phyloP scores from a whole-genome alignment of 2,329 filamentous ascomycete species.

The Trichoderma gracile region DNA sequence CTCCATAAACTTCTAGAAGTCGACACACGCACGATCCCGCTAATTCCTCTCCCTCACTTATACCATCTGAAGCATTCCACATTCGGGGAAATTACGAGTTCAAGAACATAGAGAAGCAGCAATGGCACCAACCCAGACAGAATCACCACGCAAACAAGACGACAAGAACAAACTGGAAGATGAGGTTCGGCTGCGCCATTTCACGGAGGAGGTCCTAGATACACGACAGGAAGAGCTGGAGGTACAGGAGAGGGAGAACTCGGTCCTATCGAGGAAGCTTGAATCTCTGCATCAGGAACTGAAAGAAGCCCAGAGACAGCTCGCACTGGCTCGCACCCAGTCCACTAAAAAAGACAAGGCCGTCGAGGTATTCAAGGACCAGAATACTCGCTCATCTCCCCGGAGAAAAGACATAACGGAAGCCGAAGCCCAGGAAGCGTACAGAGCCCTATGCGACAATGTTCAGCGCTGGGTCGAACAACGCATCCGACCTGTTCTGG shows the following conservation, averaged over 20 bases:
- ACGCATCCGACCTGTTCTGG: slow-evolving; percentile 36
- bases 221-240: slow-evolving; percentile 41
- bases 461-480: slow-evolving; percentile 43
- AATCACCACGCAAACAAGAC: slow-evolving; percentile 2
- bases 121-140: slow-evolving; percentile 14
- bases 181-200: slow-evolving; percentile 39
- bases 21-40: background rate
- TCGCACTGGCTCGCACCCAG: slow-evolving; percentile 36
- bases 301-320: slow-evolving; percentile 35
- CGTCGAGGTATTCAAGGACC: slow-evolving; percentile 37
- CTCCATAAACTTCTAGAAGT: slow-evolving; percentile 22
- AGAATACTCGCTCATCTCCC: slow-evolving; percentile 39
- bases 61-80: background rate
- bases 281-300: slow-evolving; percentile 38
- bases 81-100: background rate
- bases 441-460: slow-evolving; percentile 38
- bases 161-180: slow-evolving; percentile 35
- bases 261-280: slow-evolving; percentile 34
- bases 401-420: slow-evolving; percentile 41
- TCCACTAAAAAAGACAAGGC: slow-evolving; percentile 34
- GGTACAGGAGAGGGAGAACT: slow-evolving; percentile 35
- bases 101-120: background rate
- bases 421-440: slow-evolving; percentile 39
- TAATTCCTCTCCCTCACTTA: background rate
- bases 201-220: slow-evolving; percentile 42